Conservation (phyloP, 2,329 filamentous ascomycete species). For the Aureobasidium subglaciale region DNA sequence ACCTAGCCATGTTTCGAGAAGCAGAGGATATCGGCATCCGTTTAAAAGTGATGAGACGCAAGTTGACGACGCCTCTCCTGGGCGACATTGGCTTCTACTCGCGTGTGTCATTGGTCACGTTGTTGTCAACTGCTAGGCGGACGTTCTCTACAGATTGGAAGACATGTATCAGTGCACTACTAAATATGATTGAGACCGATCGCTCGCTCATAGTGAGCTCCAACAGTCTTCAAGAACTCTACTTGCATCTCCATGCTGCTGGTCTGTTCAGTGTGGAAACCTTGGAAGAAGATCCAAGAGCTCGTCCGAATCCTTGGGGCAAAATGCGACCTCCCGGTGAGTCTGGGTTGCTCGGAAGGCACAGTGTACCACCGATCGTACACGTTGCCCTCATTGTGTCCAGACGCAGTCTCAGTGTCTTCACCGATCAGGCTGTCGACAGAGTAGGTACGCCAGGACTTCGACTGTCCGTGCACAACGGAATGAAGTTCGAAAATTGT, state of each 20-base stretch:
- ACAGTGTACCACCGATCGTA: not conserved
- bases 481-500: not conserved
- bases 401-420: not conserved
- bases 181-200: slow-evolving; percentile 19
- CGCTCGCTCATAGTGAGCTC: slow-evolving; percentile 17
- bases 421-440: not conserved
- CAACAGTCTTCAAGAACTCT: slow-evolving; percentile 26
- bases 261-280: slow-evolving; percentile 14
- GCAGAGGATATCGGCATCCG: slow-evolving; percentile 29
- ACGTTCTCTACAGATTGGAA: slow-evolving; percentile 21
- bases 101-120: slow-evolving; percentile 23
- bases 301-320: not conserved
- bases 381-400: slow-evolving; percentile 7
- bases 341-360: not conserved
- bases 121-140: slow-evolving; percentile 23
- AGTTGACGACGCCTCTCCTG: not conserved
- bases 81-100: slow-evolving; percentile 20
- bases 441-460: slow-evolving; percentile 1
- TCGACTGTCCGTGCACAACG: not conserved
- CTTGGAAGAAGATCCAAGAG: not conserved
- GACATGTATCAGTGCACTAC: slow-evolving; percentile 15
- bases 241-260: slow-evolving; percentile 23
- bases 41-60: slow-evolving; percentile 7
- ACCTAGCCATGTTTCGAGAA: slow-evolving; percentile 39
- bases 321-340: not conserved